phyloP scores from a whole-genome alignment of 2,329 filamentous ascomycete species.

The Ophioceras dolichostomum region DNA sequence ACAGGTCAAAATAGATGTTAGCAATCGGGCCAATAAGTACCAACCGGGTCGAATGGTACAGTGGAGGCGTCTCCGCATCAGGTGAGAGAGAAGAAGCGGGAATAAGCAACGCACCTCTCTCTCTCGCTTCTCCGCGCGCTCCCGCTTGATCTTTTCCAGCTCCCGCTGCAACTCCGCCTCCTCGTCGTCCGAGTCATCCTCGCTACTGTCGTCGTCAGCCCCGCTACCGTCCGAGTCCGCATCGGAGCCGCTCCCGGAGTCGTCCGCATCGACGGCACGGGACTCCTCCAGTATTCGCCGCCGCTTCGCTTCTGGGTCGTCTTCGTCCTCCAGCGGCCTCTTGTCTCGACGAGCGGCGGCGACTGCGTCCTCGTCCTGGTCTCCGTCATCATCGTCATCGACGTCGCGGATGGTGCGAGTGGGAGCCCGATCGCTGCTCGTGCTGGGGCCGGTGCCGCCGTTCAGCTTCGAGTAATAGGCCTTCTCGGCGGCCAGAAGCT shows the following conservation, averaged over 20 bases:
- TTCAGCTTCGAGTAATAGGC: constrained; percentile 79
- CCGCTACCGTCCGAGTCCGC: constrained; percentile 51
- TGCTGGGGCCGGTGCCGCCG: constrained; percentile 37
- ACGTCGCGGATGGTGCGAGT: constrained; percentile 51
- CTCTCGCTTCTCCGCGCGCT: constrained; percentile 70
- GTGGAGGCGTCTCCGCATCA: too few relatives aligned
- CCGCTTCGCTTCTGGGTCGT: constrained; percentile 71
- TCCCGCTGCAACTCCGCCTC: constrained; percentile 85
- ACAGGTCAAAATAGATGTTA: constrained; percentile 4
- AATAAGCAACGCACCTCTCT: constrained; percentile 57
- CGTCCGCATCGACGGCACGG: constrained; percentile 73
- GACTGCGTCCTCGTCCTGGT: constrained; percentile 31
- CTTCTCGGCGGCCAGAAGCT: constrained; percentile 80
- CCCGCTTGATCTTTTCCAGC: constrained; percentile 83
- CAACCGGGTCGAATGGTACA: too few relatives aligned
- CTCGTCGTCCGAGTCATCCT: constrained; percentile 64
- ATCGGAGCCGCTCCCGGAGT: constrained; percentile 31
- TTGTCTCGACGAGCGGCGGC: constrained; percentile 42
- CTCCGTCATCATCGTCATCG: constrained; percentile 31
- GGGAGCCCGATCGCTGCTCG: constrained; percentile 28
- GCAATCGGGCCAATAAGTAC: neutral
- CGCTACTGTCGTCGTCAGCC: constrained; percentile 60
- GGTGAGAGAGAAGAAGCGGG: too few relatives aligned
- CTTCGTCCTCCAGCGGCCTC: constrained; percentile 51
- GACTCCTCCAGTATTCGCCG: constrained; percentile 80